These are phyloP conservation scores for Blastomyces emzantsi DNA, from an alignment of 2,329 filamentous ascomycete genomes.

Conservation along the genomic window DNA sequence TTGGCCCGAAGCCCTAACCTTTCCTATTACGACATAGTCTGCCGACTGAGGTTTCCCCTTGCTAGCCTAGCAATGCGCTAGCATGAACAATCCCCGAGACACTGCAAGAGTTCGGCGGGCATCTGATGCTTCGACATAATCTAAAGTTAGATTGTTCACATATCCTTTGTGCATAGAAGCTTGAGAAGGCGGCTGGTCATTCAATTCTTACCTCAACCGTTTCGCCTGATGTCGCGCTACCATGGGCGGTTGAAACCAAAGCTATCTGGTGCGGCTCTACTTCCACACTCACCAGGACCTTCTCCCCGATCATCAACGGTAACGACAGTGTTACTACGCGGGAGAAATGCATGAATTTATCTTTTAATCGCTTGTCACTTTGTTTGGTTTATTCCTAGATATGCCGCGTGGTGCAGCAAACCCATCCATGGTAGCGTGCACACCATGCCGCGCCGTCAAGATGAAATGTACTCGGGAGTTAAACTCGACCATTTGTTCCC, in stretches of 20 bases:
- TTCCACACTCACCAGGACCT: background rate
- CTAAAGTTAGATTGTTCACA: background rate
- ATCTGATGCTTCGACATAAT: background rate
- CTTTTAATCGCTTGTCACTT: background rate
- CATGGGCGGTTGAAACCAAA: background rate
- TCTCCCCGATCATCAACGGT: background rate
- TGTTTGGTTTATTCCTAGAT: background rate
- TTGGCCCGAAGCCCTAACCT: background rate
- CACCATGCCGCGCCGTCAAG: conserved; percentile 33
- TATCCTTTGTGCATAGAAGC: background rate
- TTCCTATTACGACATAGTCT: background rate
- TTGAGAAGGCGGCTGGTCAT: background rate
- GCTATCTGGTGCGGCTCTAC: background rate
- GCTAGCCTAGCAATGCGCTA: background rate
- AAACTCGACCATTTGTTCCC: conserved; percentile 25
- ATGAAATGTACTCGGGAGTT: conserved; percentile 29
- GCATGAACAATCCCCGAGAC: background rate
- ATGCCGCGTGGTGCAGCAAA: conserved; percentile 4
- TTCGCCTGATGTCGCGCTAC: background rate
- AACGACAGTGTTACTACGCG: background rate
- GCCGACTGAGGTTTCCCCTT: background rate
- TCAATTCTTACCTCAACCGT: background rate
- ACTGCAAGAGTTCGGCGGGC: background rate
- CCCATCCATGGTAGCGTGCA: conserved; percentile 24
- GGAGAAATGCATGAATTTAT: background rate